phyloP scores from a whole-genome alignment of 306 rosid genomes.

The Cicer cuneatum region DNA sequence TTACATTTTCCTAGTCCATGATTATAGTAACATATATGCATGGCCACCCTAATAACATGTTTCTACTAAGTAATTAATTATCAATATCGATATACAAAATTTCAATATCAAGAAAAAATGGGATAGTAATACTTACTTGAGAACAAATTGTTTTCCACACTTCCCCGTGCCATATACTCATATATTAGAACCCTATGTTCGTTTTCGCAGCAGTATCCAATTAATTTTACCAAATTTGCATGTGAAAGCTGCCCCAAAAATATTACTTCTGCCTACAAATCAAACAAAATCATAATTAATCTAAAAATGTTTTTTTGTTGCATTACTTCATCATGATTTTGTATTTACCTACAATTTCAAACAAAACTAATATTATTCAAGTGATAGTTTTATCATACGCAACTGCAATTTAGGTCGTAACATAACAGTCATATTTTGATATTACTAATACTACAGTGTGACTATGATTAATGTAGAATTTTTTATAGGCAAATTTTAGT shows the following conservation, averaged over 20 bases:
- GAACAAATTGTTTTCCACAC: slow-evolving; percentile 92
- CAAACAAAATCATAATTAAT: slow-evolving; percentile 45
- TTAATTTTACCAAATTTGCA: slow-evolving; percentile 90
- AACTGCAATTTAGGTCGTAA: too few relatives aligned
- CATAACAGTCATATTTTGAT: too few relatives aligned
- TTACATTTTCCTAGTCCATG: background rate
- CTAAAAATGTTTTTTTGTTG: background rate
- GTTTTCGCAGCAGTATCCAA: slow-evolving; percentile 98
- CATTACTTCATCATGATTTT: slow-evolving; percentile 24
- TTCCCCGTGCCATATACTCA: slow-evolving; percentile 92
- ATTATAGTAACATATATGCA: slow-evolving; percentile 1
- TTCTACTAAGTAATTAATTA: background rate
- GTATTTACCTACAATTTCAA: background rate
- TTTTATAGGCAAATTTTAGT: too few relatives aligned
- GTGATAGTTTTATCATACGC: too few relatives aligned
- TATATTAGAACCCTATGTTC: slow-evolving; percentile 88
- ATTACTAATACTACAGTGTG: too few relatives aligned
- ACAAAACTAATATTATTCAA: background rate
- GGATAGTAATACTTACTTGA: slow-evolving; percentile 64
- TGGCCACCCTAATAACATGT: slow-evolving; percentile 9
- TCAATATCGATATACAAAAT: background rate
- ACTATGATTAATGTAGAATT: too few relatives aligned
- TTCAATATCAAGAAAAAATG: slow-evolving; percentile 36
- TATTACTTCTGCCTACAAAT: slow-evolving; percentile 95
- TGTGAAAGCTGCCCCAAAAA: slow-evolving; percentile 99